phyloP scores from a whole-genome alignment of 2,329 filamentous ascomycete species.

The Colletotrichum sp. region DNA sequence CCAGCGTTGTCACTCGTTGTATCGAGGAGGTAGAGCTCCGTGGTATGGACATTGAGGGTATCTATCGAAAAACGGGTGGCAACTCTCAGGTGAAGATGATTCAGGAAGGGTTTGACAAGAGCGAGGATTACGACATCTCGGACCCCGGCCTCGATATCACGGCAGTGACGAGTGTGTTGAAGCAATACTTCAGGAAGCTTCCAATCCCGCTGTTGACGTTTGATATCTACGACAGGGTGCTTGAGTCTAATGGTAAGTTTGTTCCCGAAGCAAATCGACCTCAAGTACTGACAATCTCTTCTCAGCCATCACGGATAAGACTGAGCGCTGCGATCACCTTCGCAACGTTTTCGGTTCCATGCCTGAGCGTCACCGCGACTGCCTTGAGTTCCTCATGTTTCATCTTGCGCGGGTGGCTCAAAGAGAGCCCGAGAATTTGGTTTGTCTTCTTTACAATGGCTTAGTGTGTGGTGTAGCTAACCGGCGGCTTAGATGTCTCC shows the following conservation, averaged over 20 bases:
- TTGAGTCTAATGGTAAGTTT: constrained; percentile 77
- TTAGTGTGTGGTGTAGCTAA: neutral
- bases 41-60: constrained; percentile 97
- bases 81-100: constrained; percentile 89
- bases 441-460: constrained; percentile 45
- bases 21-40: constrained; percentile 96
- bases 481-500: constrained; percentile 77
- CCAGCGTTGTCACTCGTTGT: constrained; percentile 88
- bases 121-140: constrained; percentile 87
- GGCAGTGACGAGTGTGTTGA: constrained; percentile 91
- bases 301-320: constrained; percentile 68
- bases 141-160: constrained; percentile 95
- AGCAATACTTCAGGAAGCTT: constrained; percentile 96
- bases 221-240: constrained; percentile 86
- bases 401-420: constrained; percentile 88
- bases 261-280: neutral
- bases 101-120: constrained; percentile 89
- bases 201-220: constrained; percentile 90
- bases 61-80: constrained; percentile 96
- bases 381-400: constrained; percentile 91
- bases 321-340: constrained; percentile 74
- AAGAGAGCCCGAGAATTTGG: constrained; percentile 83
- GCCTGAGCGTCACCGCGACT: constrained; percentile 84
- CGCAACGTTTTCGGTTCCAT: constrained; percentile 77
- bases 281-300: constrained; percentile 26